These are phyloP conservation scores for Platanus orientalis DNA, from an alignment of 164 flowering plant species.

Conservation along the genomic window DNA sequence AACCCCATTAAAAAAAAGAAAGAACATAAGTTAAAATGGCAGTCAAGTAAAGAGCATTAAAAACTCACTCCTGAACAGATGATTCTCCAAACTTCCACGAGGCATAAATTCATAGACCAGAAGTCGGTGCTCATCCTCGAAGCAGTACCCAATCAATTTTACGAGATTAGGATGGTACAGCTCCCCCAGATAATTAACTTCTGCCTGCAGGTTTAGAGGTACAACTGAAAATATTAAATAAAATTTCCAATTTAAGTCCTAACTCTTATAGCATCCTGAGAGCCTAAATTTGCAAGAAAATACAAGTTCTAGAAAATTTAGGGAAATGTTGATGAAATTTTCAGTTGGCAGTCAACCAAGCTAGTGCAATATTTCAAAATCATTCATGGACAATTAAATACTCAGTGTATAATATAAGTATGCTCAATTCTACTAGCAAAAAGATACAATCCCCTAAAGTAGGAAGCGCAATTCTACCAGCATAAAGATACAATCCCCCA, in stretches of 20 bases:
- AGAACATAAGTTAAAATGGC: no score
- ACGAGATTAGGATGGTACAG: slow-evolving; percentile 78
- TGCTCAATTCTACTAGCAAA: not conserved
- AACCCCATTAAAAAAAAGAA: no score
- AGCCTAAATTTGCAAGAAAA: not conserved
- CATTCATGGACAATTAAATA: not conserved
- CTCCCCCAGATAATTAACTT: slow-evolving; percentile 73
- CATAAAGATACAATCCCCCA: not conserved
- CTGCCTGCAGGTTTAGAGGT: slow-evolving; percentile 41
- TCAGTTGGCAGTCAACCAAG: not conserved
- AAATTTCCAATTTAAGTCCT: not conserved
- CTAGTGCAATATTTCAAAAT: not conserved
- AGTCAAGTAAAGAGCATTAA: not conserved
- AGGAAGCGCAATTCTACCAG: not conserved
- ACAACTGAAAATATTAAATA: slow-evolving; percentile 9
- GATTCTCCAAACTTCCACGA: slow-evolving; percentile 79
- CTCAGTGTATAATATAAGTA: not conserved
- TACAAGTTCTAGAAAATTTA: not conserved
- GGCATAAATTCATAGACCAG: slow-evolving; percentile 85
- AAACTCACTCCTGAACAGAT: slow-evolving; percentile 74
- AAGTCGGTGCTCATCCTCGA: slow-evolving; percentile 76
- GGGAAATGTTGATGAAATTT: no score
- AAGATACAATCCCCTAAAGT: not conserved
- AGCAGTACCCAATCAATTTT: slow-evolving; percentile 70
- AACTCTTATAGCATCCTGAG: not conserved